Evolutionary conservation across 192 early-diverging fungal species (phyloP).

Genomic region (Gryganskiella cystojenkinii): DNA sequence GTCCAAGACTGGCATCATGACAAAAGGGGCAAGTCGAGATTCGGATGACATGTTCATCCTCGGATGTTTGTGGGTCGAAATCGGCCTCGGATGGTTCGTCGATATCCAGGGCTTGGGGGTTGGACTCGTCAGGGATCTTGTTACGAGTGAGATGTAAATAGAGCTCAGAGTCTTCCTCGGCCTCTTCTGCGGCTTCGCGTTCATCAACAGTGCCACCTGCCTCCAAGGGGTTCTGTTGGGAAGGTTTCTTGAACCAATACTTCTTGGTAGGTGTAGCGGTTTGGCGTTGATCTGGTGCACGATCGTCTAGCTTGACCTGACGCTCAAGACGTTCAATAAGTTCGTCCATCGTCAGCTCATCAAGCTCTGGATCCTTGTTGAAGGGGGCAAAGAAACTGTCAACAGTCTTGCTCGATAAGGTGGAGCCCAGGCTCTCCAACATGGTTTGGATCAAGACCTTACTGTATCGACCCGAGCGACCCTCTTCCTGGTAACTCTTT

Average conservation of each 20-base stretch:
- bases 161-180: slow-evolving; percentile 11
- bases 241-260: slow-evolving; percentile 40
- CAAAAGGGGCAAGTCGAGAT: slow-evolving; percentile 80
- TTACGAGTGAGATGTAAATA: slow-evolving; percentile 13
- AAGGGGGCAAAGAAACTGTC: slow-evolving; percentile 63
- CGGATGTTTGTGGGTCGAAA: slow-evolving; percentile 42
- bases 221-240: neutral
- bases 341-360: slow-evolving; percentile 76
- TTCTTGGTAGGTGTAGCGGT: neutral
- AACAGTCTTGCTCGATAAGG: slow-evolving; percentile 71
- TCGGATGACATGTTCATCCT: slow-evolving; percentile 69
- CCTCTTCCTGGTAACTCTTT: slow-evolving; percentile 68
- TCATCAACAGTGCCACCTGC: neutral
- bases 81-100: slow-evolving; percentile 38
- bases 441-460: slow-evolving; percentile 74
- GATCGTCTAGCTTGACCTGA: slow-evolving; percentile 41
- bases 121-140: neutral
- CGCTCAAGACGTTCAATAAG: slow-evolving; percentile 68
- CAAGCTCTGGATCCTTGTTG: slow-evolving; percentile 56
- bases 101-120: slow-evolving; percentile 31
- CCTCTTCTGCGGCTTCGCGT: slow-evolving; percentile 15
- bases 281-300: neutral
- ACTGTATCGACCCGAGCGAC: slow-evolving; percentile 42
- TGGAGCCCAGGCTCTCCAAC: slow-evolving; percentile 77
- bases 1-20: slow-evolving; percentile 61